Conservation (phyloP, 2,329 filamentous ascomycete genomes). For the Juglanconis sp. region DNA sequence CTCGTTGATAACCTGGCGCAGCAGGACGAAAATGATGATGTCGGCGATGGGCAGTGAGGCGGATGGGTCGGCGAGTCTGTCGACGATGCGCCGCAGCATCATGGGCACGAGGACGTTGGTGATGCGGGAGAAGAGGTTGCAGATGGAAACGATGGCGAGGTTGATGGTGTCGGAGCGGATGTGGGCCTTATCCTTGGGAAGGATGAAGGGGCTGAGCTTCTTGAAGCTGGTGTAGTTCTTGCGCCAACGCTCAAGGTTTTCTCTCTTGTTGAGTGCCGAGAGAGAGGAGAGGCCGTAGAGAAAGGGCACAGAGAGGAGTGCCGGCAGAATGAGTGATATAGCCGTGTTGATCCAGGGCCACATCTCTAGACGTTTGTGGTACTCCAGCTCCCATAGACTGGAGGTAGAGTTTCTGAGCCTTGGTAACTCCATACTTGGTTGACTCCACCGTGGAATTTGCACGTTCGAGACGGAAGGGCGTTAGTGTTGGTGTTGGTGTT, state of each 20-base stretch:
- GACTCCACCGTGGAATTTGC: not conserved
- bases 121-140: not conserved
- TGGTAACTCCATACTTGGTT: not conserved
- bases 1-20: not conserved
- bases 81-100: not conserved
- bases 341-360: not conserved
- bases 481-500: too few species aligned
- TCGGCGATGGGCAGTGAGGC: not conserved
- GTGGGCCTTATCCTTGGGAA: not conserved
- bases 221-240: not conserved
- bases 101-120: not conserved
- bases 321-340: not conserved
- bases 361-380: not conserved
- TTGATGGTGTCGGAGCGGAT: not conserved
- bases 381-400: not conserved
- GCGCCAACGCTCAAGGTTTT: not conserved
- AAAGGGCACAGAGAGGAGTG: not conserved
- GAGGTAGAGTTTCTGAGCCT: not conserved
- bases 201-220: not conserved
- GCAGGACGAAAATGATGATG: not conserved
- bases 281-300: not conserved
- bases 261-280: not conserved
- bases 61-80: not conserved
- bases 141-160: not conserved
- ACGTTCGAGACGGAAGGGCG: too few species aligned